Evolutionary conservation across 257 asterid genomes (phyloP).

Genomic region (Sherardia arvensis): DNA sequence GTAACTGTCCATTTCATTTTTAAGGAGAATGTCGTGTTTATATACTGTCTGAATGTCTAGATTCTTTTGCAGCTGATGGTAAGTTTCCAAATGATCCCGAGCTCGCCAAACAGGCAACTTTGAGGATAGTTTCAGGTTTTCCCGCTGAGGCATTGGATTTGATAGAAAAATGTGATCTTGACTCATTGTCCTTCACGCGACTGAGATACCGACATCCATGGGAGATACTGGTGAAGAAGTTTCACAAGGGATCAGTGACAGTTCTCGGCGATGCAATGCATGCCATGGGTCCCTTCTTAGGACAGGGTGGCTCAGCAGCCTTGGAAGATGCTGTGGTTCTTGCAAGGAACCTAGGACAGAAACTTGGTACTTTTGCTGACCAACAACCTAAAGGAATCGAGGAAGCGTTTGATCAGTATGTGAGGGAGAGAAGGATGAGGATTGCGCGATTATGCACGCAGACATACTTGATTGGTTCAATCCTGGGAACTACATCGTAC

Average conservation of each 20-base stretch:
- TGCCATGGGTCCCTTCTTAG: slow-evolving; percentile 37
- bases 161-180: slow-evolving; percentile 21
- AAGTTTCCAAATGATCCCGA: slow-evolving; percentile 22
- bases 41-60: not conserved
- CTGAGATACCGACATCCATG: slow-evolving; percentile 34
- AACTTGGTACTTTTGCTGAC: not conserved
- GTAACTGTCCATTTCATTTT: slow-evolving; percentile 10
- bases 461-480: slow-evolving; percentile 18
- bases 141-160: slow-evolving; percentile 21
- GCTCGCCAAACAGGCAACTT: slow-evolving; percentile 16
- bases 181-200: slow-evolving; percentile 21
- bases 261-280: slow-evolving; percentile 45
- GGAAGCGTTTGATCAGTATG: slow-evolving; percentile 20
- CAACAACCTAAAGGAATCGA: slow-evolving; percentile 2
- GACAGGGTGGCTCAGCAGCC: slow-evolving; percentile 33
- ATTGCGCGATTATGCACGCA: slow-evolving; percentile 20
- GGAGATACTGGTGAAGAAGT: slow-evolving; percentile 23
- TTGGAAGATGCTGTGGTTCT: slow-evolving; percentile 38
- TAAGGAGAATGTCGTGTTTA: not conserved
- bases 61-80: slow-evolving; percentile 9
- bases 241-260: slow-evolving; percentile 20
- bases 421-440: slow-evolving; percentile 31
- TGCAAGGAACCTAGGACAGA: slow-evolving; percentile 25
- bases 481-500: slow-evolving; percentile 10
- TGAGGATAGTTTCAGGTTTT: slow-evolving; percentile 10